A percentile compares a stretch with the other conserved stretches of the same genome.
phyloP scores from a whole-genome alignment of 345 rosid genomes.

The Euphorbia tirucalli region DNA sequence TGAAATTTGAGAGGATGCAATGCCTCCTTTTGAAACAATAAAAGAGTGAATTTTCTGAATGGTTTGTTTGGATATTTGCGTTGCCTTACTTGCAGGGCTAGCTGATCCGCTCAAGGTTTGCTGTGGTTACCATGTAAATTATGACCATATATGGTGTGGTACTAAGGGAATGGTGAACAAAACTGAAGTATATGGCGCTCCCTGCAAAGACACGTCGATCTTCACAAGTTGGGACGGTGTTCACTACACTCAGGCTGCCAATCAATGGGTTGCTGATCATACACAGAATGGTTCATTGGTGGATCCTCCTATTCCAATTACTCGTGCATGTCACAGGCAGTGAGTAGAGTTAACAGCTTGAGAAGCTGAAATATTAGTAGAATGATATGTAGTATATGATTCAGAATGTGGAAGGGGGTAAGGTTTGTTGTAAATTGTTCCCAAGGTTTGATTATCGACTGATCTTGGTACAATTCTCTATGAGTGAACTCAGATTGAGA shows the following conservation, averaged over 20 bases:
- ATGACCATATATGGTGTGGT: constrained; percentile 61
- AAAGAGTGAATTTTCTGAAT: background rate
- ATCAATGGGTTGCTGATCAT: constrained; percentile 60
- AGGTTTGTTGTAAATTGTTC: too few relatives aligned
- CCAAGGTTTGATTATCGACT: too few relatives aligned
- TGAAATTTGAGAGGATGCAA: too few relatives aligned
- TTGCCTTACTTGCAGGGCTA: constrained; percentile 33
- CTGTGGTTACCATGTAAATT: constrained; percentile 56
- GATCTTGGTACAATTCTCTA: too few relatives aligned
- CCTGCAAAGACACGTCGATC: constrained; percentile 48
- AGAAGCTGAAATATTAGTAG: background rate
- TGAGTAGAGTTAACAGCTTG: background rate
- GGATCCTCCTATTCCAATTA: constrained; percentile 60
- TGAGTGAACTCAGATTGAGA: too few relatives aligned
- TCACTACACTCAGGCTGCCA: constrained; percentile 58
- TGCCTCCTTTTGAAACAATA: too few relatives aligned
- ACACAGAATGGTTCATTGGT: constrained; percentile 55
- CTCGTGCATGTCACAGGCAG: constrained; percentile 58
- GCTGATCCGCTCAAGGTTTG: constrained; percentile 55
- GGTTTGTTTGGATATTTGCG: background rate
- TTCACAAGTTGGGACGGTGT: constrained; percentile 59
- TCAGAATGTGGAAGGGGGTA: too few relatives aligned
- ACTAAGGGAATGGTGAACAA: constrained; percentile 37
- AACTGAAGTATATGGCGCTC: constrained; percentile 38
- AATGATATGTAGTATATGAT: too few relatives aligned